Percentiles rank a stretch among this genome's conserved stretches.
Evolutionary conservation across 495 filamentous ascomycete species (phyloP).

Genomic region (Amniculicola lignicola): DNA sequence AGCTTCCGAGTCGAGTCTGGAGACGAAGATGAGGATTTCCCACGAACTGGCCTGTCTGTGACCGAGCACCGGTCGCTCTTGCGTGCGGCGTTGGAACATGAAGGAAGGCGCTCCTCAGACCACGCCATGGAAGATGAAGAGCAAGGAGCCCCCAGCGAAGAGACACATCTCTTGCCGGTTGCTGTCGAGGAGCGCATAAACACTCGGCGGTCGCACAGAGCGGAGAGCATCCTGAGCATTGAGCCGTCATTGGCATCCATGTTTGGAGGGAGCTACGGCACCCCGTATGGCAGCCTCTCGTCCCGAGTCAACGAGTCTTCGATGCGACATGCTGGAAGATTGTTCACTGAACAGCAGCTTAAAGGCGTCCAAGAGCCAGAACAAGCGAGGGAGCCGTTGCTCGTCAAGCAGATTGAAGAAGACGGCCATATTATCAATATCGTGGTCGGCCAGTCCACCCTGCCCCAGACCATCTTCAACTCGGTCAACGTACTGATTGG

Average conservation of each 20-base stretch:
- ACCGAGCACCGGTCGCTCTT: conserved; percentile 46
- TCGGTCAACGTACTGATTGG: conserved; percentile 94
- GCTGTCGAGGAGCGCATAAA: conserved; percentile 22
- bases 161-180: conserved; percentile 20
- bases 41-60: conserved; percentile 36
- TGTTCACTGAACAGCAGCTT: conserved; percentile 69
- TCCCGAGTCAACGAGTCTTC: conserved; percentile 65
- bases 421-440: conserved; percentile 80
- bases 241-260: conserved; percentile 64
- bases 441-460: conserved; percentile 84
- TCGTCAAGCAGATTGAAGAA: conserved; percentile 80
- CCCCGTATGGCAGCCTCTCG: conserved; percentile 73
- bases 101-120: conserved; percentile 26
- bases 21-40: conserved; percentile 43
- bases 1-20: conserved; percentile 58
- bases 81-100: conserved; percentile 45
- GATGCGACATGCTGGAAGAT: conserved; percentile 65
- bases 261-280: conserved; percentile 67
- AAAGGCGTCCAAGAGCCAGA: conserved; percentile 48
- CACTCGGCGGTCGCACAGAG: conserved; percentile 11
- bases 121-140: conserved; percentile 34
- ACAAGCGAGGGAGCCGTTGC: conserved; percentile 70
- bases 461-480: conserved; percentile 96
- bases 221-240: conserved; percentile 56
- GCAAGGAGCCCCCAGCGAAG: conserved; percentile 16